Base-by-base conservation (phyloP, 768 basidiomycete species). In the Suillus subaureus region DNA sequence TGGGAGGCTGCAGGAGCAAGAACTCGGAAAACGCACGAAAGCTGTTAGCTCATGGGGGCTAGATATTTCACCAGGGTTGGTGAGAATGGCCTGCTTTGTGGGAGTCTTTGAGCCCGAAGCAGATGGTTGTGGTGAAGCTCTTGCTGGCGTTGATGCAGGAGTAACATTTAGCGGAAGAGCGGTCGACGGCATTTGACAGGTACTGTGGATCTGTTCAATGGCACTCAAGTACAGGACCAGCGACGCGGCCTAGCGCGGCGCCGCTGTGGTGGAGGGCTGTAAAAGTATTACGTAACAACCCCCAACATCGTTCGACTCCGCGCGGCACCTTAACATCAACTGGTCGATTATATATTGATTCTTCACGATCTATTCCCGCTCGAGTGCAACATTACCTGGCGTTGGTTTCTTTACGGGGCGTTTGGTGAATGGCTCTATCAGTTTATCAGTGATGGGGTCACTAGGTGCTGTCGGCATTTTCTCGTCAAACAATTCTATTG, bases 1-100 rank as follows among this genome's bases (percentile, higher is more conserved):
- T 60, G 51, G 69, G 31, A 58, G 51, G 55, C 23, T 12, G 40
- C 26, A 43, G 16, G 31, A 33, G 61, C 15, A 52, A 4, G 60
- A 58, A 39, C 47, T 35, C n/a, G 28, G 11, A 61, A 47, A 55
- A 84, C 92, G 78, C 74, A 97, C 96, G 79, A 96, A 97, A 26
- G 94, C 94, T 37, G 96, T 97, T 69, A 97, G 78, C 75, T 97
- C 96, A 75, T 96, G 95, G 1, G 96, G 96, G 72, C 93, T 94
- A 2, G 95, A 94, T 42, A 94, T 94, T 70, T 95, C 92, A 64
- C 81, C 81, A 0, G 83, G 77, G 68, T 71, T 77, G 42, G 78
- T 65, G 65, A 73, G 72, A 28, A 77, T 64, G 0, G 71, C 65
- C 62, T 81, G 82, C 68, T 84, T 86, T 63, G 84, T 81, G 31